Evolutionary conservation across 805 yeast species (phyloP), one percentile per base, ranked within the genome.

Genomic region (Candida germanica): DNA sequence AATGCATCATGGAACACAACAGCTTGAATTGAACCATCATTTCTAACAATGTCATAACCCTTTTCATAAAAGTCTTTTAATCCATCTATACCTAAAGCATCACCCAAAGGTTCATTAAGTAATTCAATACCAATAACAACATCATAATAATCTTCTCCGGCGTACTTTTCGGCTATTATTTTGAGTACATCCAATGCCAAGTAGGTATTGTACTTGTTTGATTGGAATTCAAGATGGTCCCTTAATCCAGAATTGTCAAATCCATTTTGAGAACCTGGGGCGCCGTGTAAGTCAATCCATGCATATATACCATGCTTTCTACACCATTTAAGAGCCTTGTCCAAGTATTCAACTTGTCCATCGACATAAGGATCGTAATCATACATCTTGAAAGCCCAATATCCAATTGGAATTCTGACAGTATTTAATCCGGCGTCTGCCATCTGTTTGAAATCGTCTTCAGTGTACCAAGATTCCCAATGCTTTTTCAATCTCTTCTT

Each of bases 181-280:
- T 66, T 53, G 38, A 89, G 59, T 2, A 80, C 86, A 5, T 67
- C 55, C 33, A 75, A 51, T 1, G 95, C 81, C 12, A 75, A 48
- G 21, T 69, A 59, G 29, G 73, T 62, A 52, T 82, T 80, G 39
- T 71, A 67, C 22, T 66, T 71, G 29, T 70, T 54, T 11, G 38
- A 19, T 51, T 73, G 83, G 77, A 84, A 87, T 3, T 58, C 59
- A 31, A 69, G 53, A 2, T 50, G 26, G 54, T 83, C 96, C 51
- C 95, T 75, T 44, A 76, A 64, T 18, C 98, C 98, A 6, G 95
- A 86, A 67, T 89, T 89, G 61, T 89, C 98, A 53, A 87, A 91
- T 10, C 97, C 97, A 57, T 89, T 89, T 60, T 89, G 98, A 15
- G 95, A 84, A 15, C 96, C 97, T 22, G 96, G 94, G n/a, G 84